Evolutionary conservation across 495 filamentous ascomycete genomes (phyloP), one percentile per base, ranked within the genome.

Genomic region (Xylaria grammica): DNA sequence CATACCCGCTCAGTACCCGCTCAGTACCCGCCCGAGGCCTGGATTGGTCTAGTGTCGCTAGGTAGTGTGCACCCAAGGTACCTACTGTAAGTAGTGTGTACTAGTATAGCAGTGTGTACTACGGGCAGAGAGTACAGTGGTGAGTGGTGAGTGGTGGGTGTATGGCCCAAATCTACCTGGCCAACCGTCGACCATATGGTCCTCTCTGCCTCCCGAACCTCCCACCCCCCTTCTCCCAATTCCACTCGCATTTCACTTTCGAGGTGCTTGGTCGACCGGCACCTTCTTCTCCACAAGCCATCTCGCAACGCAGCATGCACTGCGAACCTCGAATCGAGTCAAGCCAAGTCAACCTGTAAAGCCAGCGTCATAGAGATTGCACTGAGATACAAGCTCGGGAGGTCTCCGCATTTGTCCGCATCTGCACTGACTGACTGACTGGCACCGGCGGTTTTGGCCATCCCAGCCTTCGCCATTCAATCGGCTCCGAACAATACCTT

Each of bases 201-300:
- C 53, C 62, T 58, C 44, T 64, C 62, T 36, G 29, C 32, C 22
- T 62, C 62, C 62, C 50, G 49, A 64, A 40, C n/a, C n/a, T 40
- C 51, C 34, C 60, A 32, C 10, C 29, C 53, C 30, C 52, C 38
- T 48, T 63, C 38, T 22, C 29, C 27, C 10, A 10, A 55, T 51
- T 63, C 51, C 40, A 55, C 61, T 56, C 24, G 61, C 60, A 62
- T 62, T 62, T 63, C 42, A 63, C 52, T 56, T 63, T 48, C 51
- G 40, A 46, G 46, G 60, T 53, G 48, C 58, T 50, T 62, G 38
- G 26, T 49, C 46, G 30, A 11, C 24, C 24, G 26, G 32, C 46
- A 52, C 34, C 36, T 30, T 32, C 48, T 53, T 62, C 60, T 54
- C 60, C 60, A 63, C 60, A 38, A 24, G 60, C 50, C 60, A 36